Conservation (phyloP, 257 asterid species). For the Cinchona pubescens region DNA sequence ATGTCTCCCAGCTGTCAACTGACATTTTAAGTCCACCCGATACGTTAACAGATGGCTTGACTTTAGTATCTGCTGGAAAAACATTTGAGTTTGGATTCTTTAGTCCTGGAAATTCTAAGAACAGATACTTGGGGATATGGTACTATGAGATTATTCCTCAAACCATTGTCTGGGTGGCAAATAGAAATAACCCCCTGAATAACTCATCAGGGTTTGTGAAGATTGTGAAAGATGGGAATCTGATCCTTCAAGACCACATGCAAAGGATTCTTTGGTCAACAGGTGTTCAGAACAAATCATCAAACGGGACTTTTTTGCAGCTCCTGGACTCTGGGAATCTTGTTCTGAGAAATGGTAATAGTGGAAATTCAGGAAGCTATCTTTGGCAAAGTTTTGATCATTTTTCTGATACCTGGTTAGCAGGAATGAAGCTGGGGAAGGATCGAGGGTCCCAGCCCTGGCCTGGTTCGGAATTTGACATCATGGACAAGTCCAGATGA, state of each 20-base stretch:
- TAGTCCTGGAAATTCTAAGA: slow-evolving; percentile 17
- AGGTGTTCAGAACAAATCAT: neutral
- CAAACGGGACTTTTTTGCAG: slow-evolving; percentile 4
- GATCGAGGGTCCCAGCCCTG: slow-evolving; percentile 64
- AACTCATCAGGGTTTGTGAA: slow-evolving; percentile 12
- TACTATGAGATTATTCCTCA: slow-evolving; percentile 3
- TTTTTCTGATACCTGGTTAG: slow-evolving; percentile 62
- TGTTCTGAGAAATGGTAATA: slow-evolving; percentile 36
- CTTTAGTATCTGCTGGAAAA: slow-evolving; percentile 17
- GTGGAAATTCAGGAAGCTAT: slow-evolving; percentile 25
- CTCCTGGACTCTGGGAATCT: slow-evolving; percentile 31
- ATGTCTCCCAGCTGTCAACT: neutral
- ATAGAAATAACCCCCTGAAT: slow-evolving; percentile 12
- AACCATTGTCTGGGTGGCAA: slow-evolving; percentile 30
- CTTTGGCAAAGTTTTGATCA: slow-evolving; percentile 75
- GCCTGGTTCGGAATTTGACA: slow-evolving; percentile 44
- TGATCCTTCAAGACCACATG: slow-evolving; percentile 6
- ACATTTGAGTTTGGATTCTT: slow-evolving; percentile 27
- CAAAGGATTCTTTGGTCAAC: slow-evolving; percentile 14
- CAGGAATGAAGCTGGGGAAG: slow-evolving; percentile 80
- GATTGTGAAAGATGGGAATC: slow-evolving; percentile 18
- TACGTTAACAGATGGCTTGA: neutral
- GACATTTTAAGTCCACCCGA: neutral
- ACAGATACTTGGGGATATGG: slow-evolving; percentile 34
- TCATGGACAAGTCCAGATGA: slow-evolving; percentile 67